Base-by-base conservation (phyloP, 2,329 filamentous ascomycete species). In the Sclerotinia glacialis region DNA sequence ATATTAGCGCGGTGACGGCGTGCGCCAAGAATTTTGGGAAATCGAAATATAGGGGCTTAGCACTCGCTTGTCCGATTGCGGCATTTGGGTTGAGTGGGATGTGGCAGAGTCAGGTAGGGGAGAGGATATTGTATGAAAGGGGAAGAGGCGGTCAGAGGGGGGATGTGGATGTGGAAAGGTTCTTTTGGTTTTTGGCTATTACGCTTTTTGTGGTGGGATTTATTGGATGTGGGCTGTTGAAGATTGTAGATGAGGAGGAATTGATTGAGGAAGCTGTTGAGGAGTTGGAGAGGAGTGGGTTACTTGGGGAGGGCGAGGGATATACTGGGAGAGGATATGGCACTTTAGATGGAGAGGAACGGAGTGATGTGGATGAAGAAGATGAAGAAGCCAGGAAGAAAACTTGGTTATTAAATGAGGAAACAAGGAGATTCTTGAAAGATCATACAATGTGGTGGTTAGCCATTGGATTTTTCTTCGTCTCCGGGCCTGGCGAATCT, bases 21-120 rank as follows among this genome's bases (percentile, higher is more conserved):
- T 97, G 93, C 75, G 95, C 95, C 46, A 99, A 99, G 86, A 99
- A 98, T 79, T 99, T 98, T 79, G 93, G 93, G 59, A 88, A 90
- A 68, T 92, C 93, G 5, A 91, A 89, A 74, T 89, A 96, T 74
- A 90, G 94, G 74, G 95, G 95, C 0, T 80, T 99, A 61, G 94
- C 96, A 68, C 83, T 99, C 65, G 93, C 94, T 1, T 83, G 92
- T 68, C 95, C 95, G 1, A 97, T 98, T 76, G 92, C 95, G 0
- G 89, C 91, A 8, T 97, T 97, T 76, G 95, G 95, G 0, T 78
- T 99, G 66, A 97, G 93, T 75, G 93, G 93, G 58, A 94, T 99
- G 90, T 96, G 95, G 91, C 84, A 95, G 79, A 96, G 92, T 73
- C 94, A 98, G 80, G 80, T 96, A 31, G 94, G 89, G 40, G 94